Evolutionary conservation across 176 grass and related monocot species (phyloP).

Genomic region (Hordeum vulgare): DNA sequence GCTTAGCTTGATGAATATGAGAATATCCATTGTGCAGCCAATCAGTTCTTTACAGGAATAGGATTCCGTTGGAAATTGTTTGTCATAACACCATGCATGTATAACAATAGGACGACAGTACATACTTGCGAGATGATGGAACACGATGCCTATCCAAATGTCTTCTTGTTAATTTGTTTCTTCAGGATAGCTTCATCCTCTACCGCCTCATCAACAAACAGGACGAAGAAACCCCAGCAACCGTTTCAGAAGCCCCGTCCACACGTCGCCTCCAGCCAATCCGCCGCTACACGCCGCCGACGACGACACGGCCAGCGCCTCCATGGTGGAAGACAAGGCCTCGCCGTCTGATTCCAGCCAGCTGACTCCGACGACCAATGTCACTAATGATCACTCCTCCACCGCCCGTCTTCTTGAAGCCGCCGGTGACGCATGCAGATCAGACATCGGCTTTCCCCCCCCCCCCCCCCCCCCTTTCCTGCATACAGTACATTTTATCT

Average conservation of each 20-base stretch:
- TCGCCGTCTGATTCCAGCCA: not conserved
- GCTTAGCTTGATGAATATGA: too few species aligned
- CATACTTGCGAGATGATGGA: too few species aligned
- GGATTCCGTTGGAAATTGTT: too few species aligned
- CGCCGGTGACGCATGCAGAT: not conserved
- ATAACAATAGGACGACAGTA: too few species aligned
- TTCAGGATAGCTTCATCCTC: constrained; percentile 60
- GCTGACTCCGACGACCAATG: not conserved
- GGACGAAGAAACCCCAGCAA: constrained; percentile 25
- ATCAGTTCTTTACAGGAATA: too few species aligned
- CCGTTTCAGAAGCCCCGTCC: constrained; percentile 12
- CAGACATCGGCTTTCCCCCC: not conserved
- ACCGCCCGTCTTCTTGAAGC: not conserved
- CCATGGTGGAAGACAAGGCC: not conserved
- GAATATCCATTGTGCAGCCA: too few species aligned
- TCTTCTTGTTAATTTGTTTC: not conserved
- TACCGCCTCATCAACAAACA: constrained; percentile 60
- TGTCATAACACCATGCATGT: too few species aligned
- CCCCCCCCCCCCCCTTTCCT: too few species aligned
- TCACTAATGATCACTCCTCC: not conserved
- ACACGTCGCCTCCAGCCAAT: constrained; percentile 21
- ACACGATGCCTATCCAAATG: too few species aligned
- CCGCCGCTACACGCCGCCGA: not conserved
- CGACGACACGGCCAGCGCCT: not conserved
- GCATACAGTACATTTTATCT: too few species aligned